These are phyloP conservation scores for Pseudogymnoascus sp. DNA, from an alignment of 2,329 filamentous ascomycete species.

Conservation along the genomic window DNA sequence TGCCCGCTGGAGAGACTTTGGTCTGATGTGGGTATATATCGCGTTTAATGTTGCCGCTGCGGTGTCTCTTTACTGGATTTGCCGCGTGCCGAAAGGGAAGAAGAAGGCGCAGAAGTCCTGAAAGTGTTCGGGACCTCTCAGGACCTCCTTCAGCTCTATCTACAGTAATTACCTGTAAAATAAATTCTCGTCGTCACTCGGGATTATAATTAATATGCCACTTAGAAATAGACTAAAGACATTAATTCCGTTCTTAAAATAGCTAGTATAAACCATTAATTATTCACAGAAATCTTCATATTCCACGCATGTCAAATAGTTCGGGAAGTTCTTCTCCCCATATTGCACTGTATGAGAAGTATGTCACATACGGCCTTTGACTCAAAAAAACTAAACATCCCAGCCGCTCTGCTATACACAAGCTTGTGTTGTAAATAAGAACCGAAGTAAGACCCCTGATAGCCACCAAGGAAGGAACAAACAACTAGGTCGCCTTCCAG, in stretches of 20 bases:
- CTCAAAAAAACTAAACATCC: too few species aligned
- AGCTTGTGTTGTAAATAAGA: too few species aligned
- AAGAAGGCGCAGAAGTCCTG: not conserved
- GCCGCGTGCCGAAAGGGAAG: slow-evolving; percentile 35
- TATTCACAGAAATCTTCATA: not conserved
- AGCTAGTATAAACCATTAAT: not conserved
- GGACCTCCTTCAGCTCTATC: not conserved
- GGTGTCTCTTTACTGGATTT: slow-evolving; percentile 44
- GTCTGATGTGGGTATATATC: slow-evolving; percentile 50
- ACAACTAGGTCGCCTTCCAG: too few species aligned
- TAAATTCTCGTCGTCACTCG: not conserved
- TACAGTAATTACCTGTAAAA: not conserved
- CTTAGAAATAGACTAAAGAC: not conserved
- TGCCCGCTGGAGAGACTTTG: slow-evolving; percentile 61
- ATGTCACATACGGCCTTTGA: too few species aligned
- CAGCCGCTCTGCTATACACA: too few species aligned
- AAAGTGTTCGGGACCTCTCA: not conserved
- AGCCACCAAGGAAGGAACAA: too few species aligned
- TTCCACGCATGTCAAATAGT: not conserved
- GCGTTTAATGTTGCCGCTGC: slow-evolving; percentile 45
- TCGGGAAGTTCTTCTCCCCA: not conserved
- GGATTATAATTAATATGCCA: not conserved
- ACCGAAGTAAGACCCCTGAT: too few species aligned
- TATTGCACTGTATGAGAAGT: not conserved
- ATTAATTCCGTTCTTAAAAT: not conserved